Evolutionary conservation across 805 yeast species (phyloP).

Genomic region (Wickerhamiella australiensis): DNA sequence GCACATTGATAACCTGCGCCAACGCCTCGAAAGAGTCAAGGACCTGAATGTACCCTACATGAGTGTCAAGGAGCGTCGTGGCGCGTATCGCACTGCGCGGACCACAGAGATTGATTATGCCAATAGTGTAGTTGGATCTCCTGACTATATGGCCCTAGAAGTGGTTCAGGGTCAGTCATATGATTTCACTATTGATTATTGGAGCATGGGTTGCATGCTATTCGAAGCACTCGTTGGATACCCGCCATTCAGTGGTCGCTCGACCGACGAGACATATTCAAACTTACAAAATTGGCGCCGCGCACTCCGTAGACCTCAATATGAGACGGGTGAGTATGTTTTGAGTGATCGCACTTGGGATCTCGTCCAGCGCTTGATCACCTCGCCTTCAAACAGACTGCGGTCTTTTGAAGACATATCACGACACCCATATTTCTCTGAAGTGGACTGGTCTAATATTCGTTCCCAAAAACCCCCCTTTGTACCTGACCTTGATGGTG

Average conservation of each 20-base stretch:
- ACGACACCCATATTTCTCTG: conserved; percentile 69
- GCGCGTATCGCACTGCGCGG: conserved; percentile 66
- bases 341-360: conserved; percentile 97
- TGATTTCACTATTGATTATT: conserved; percentile 93
- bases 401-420: conserved; percentile 72
- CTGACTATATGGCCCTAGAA: conserved; percentile 98
- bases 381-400: conserved; percentile 63
- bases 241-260: conserved; percentile 92
- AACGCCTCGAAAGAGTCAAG: conserved; percentile 52
- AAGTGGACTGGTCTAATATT: conserved; percentile 63
- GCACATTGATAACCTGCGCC: conserved; percentile 83
- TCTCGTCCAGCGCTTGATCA: conserved; percentile 63
- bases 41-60: conserved; percentile 61
- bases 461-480: conserved; percentile 79
- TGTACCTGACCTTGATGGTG: conserved; percentile 91
- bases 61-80: conserved; percentile 76
- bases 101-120: conserved; percentile 71
- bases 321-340: conserved; percentile 81
- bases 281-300: conserved; percentile 89
- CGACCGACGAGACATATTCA: conserved; percentile 88
- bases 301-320: conserved; percentile 76
- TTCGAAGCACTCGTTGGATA: conserved; percentile 94
- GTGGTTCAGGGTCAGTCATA: conserved; percentile 88
- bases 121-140: conserved; percentile 92
- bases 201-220: conserved; percentile 97